phyloP scores from a whole-genome alignment of 768 basidiomycete genomes.

The Pleurotus cornucopiae region DNA sequence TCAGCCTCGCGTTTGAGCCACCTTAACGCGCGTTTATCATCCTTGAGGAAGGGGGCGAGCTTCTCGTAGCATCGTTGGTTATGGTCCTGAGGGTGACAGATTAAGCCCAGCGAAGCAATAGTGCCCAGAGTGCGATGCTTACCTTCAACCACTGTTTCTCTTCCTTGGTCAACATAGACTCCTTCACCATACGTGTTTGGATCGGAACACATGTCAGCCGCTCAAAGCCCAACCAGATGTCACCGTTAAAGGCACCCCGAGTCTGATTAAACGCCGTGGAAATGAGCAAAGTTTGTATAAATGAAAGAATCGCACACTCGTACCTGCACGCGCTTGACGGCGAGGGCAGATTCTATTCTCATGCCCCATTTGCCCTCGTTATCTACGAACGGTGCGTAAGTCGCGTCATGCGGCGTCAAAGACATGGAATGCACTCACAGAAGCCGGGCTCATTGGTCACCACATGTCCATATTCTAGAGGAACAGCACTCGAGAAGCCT shows the following conservation, averaged over 20 bases:
- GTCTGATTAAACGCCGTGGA: conserved; percentile 38
- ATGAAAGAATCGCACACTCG: too few species aligned
- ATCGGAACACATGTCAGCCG: conserved; percentile 94
- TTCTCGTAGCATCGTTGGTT: conserved; percentile 68
- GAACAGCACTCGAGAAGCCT: conserved; percentile 64
- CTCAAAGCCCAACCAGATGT: conserved; percentile 87
- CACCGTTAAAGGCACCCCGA: conserved; percentile 63
- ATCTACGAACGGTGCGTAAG: conserved; percentile 35
- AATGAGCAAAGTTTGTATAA: too few species aligned
- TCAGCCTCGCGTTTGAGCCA: conserved; percentile 79
- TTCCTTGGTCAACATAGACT: conserved; percentile 75
- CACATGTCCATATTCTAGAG: conserved; percentile 82
- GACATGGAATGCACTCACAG: conserved; percentile 46
- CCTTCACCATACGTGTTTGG: conserved; percentile 85
- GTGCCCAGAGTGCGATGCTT: conserved; percentile 15
- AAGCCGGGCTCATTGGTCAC: conserved; percentile 94
- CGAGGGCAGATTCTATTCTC: conserved; percentile 84
- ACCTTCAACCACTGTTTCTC: conserved; percentile 87
- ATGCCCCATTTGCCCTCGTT: conserved; percentile 82
- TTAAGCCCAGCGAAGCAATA: neutral
- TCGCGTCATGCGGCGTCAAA: conserved; percentile 1
- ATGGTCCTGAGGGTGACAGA: conserved; percentile 51
- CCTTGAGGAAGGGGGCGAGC: conserved; percentile 61
- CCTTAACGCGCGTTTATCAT: conserved; percentile 76
- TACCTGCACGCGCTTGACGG: conserved; percentile 62